Evolutionary conservation across 768 basidiomycete genomes (phyloP), one percentile per base, ranked within the genome.

Genomic region (Amanita muscaria): DNA sequence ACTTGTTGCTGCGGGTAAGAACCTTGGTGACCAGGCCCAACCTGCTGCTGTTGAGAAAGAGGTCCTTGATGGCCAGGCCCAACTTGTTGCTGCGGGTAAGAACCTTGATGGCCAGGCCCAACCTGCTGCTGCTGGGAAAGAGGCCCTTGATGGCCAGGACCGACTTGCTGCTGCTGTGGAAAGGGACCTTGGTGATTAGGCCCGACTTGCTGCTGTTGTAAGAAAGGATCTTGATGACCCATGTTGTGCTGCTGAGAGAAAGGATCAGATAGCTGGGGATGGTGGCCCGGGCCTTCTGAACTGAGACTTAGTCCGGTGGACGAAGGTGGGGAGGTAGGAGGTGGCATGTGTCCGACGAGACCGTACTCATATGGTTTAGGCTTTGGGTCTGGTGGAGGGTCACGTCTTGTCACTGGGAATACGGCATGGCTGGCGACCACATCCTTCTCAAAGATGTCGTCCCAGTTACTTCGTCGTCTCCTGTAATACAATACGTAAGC

Each of bases 361-460:
- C 79, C 79, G 50, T 83, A 83, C 52, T 76, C 68, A 53, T 83
- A 83, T 18, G 79, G 78, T 55, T 63, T 71, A 4, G 75, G 77
- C 37, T 70, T 68, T 32, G 11, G 49, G 45, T 36, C 44, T 49
- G 51, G 49, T 27, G 31, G 3, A 21, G 39, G 39, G 18, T 42
- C 34, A 14, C 45, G 37, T 15, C 34, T 40, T 6, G 21, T 25
- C 15, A 40, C 22, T 1, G 37, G 29, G 12, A 32, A 18, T 27
- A 21, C 29, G 16, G 41, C 40, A n/a, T 51, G 48, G 19, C 43
- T 37, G 9, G 35, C 18, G 14, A 57, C 52, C 22, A 48, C 51
- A 7, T 48, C 49, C 8, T 35, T 29, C 24, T 58, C 54, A 44
- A 62, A 62, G 36, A 60, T 48, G 33, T 58, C 52, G 44, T 60